Base-by-base conservation (phyloP, 1,139 yeast species). In the Suhomyces choctaworum region DNA sequence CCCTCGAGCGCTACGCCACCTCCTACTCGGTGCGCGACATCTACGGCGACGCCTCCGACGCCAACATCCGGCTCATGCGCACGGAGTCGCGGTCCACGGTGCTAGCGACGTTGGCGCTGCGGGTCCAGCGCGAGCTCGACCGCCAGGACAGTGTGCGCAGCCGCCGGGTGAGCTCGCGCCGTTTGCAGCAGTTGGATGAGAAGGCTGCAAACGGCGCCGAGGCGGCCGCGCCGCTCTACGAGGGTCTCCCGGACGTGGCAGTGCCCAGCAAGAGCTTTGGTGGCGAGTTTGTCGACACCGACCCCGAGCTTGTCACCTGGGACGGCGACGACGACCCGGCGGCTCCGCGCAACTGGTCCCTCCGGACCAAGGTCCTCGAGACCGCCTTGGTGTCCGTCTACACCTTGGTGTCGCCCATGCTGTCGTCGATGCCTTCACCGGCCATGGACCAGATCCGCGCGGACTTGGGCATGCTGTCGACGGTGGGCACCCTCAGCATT, bases 251-350 rank as follows among this genome's bases (percentile, higher is more conserved):
- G 2, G 71, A 64, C 36, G 51, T 60, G 14, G 46, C 68, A 0
- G 64, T 73, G 1, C 77, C 78, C 2, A 60, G 71, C 1, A 54
- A 56, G 31, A 63, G 67, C 39, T 73, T 60, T 43, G 82, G 82
- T 13, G 64, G 61, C 9, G 82, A 76, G 44, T 77, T 72, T 45
- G 52, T 59, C 16, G 62, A 61, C 3, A 50, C 75, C 5, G 86
- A 80, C 47, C 85, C 83, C 0, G 85, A 80, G 48, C 57, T 80
- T 27, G 79, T 80, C 4, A 72, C 83, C 1, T 80, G 85, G 85
- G 82, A 79, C 26, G 78, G 80, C 4, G 69, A 65, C 2, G 71
- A 76, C 39, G 87, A 81, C 49, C 80, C 82, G 0, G 60, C 59
- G 14, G 71, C 73, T 46, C 85, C 88, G 22, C 59, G 84, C 41